Evolutionary conservation across 1,284 basidiomycete genomes (phyloP).

Genomic region (Naganishia sp.): DNA sequence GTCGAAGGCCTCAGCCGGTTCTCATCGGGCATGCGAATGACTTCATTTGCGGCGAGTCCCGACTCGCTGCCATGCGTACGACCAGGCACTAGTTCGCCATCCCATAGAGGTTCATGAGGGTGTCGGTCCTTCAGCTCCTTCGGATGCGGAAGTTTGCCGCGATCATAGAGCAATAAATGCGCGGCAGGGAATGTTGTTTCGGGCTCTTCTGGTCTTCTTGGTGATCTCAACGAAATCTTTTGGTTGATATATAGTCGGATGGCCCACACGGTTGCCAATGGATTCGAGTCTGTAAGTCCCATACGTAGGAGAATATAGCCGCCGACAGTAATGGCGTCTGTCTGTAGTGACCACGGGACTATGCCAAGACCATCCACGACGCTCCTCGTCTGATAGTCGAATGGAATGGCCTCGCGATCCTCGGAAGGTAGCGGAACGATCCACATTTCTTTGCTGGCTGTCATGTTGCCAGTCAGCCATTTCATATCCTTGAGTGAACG

Average conservation of each 20-base stretch:
- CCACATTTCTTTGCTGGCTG: conserved; percentile 33
- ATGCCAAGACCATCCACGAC: conserved; percentile 29
- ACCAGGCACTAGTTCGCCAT: conserved; percentile 27
- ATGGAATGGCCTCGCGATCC: conserved; percentile 28
- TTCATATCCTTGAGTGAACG: conserved; percentile 14
- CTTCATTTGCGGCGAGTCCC: conserved; percentile 14
- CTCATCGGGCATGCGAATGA: conserved; percentile 33
- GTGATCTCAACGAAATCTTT: conserved; percentile 29
- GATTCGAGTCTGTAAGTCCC: conserved; percentile 26
- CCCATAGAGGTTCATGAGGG: conserved; percentile 28
- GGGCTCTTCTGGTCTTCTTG: conserved; percentile 25
- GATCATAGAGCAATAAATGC: conserved; percentile 26
- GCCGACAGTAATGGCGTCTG: conserved; percentile 34
- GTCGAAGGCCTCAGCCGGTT: conserved; percentile 32
- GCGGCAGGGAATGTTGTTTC: conserved; percentile 31
- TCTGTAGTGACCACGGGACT: conserved; percentile 31
- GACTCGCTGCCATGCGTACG: background rate
- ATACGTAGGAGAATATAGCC: conserved; percentile 28
- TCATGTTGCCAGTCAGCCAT: conserved; percentile 31
- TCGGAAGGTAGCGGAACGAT: conserved; percentile 33
- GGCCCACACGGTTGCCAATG: conserved; percentile 27
- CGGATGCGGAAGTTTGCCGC: conserved; percentile 24
- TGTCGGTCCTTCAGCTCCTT: conserved; percentile 21
- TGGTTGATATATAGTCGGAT: conserved; percentile 31
- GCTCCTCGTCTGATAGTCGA: conserved; percentile 23